Base-by-base conservation (phyloP, 192 early-diverging fungal species). In the Dispira simplex region DNA sequence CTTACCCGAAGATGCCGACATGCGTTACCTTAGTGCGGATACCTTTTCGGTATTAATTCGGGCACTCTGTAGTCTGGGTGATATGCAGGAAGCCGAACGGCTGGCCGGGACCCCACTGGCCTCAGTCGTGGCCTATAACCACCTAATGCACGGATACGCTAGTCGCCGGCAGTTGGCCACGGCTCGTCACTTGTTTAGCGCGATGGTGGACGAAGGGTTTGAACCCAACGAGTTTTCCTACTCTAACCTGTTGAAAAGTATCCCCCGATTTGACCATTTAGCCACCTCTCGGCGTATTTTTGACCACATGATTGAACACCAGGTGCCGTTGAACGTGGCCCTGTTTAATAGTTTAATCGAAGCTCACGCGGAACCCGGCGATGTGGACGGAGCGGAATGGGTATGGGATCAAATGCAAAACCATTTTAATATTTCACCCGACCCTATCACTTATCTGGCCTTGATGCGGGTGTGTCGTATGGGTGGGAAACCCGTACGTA, bases 31-130 rank as follows among this genome's bases (percentile, higher is more conserved):
- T 10, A 44, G 58, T 21, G 14, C 13, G 14, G 58, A 60, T 60
- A 44, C 39, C 14, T 60, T 60, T 43, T 28, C 58, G 27, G 58
- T 60, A 44, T 10, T 60, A 27, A 43, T 60, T 27, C 58, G 58
- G 13, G 58, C 58, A 1, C 11, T 60, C 28, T 60, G 58, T 21
- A 14, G 18, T 28, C 21, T 60, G 43, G 58, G 58, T 44, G 58
- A 60, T 14, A 21, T 60, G 12, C 14, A 43, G 10, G 58, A 60
- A 13, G 58, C 58, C 58, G 14, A 27, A 2, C 27, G 32, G 14
- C 58, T 60, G 32, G 12, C 32, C 28, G 21, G 12, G 18, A n/a
- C 58, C 27, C 12, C 25, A 28, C 12, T 14, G 2, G 12, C 27
- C 1, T 60, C 58, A 5, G 13, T 28, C 18, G 32, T 11, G 8